Conservation (phyloP, 2,329 filamentous ascomycete genomes). For the Pochonia chlamydosporia region DNA sequence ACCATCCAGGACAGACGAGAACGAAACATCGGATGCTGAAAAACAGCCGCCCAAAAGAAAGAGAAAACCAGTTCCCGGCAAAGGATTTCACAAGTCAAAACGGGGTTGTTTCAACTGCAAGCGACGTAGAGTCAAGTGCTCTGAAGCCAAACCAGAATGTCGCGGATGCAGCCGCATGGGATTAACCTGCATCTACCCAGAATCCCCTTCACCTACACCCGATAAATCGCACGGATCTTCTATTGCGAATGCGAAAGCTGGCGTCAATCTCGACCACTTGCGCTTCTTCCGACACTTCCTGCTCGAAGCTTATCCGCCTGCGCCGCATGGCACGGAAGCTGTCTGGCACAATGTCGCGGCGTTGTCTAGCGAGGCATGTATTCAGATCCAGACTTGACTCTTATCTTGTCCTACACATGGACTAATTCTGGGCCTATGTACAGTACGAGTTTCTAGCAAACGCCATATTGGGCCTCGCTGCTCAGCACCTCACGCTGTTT, state of each 20-base stretch:
- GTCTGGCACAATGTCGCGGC: constrained; percentile 26
- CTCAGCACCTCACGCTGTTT: constrained; percentile 25
- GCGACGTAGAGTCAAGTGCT: constrained; percentile 12
- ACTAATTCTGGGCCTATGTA: not conserved
- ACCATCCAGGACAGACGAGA: too few relatives aligned
- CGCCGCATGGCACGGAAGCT: constrained; percentile 24
- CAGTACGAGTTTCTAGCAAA: constrained; percentile 32
- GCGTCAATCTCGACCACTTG: constrained; percentile 35
- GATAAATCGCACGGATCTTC: constrained; percentile 4
- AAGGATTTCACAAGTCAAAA: constrained; percentile 10
- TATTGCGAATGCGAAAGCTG: constrained; percentile 14
- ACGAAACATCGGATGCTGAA: too few relatives aligned
- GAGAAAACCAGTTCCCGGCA: not conserved
- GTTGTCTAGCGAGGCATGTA: constrained; percentile 26
- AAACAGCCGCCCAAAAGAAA: too few relatives aligned
- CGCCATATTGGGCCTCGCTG: constrained; percentile 30
- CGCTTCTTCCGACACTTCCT: constrained; percentile 47
- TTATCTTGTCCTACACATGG: not conserved
- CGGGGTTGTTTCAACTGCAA: constrained; percentile 17
- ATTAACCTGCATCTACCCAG: constrained; percentile 12
- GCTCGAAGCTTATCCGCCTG: constrained; percentile 31
- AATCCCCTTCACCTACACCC: not conserved
- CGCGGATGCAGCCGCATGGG: constrained; percentile 13
- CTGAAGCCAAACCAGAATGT: constrained; percentile 13
- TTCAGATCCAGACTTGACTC: too few relatives aligned